Evolutionary conservation across 495 filamentous ascomycete species (phyloP).

Genomic region (Wilcoxina mikolae): DNA sequence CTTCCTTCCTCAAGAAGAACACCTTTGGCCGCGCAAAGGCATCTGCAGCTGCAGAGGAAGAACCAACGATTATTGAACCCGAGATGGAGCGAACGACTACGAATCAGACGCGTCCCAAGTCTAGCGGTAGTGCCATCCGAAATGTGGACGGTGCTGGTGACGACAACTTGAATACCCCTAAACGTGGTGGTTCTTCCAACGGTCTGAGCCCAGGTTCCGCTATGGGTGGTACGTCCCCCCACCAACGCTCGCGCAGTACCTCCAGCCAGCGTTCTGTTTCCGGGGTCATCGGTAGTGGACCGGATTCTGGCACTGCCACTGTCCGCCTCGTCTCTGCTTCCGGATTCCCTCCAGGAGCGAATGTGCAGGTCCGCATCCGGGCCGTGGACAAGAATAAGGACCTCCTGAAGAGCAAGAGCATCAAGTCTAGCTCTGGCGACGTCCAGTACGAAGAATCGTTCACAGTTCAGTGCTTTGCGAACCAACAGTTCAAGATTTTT

Average conservation of each 20-base stretch:
- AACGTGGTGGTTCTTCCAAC: neutral
- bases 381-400: constrained; percentile 77
- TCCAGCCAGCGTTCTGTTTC: constrained; percentile 46
- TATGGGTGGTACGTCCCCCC: constrained; percentile 25
- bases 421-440: constrained; percentile 46
- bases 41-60: neutral
- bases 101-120: neutral
- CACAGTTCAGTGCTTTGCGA: constrained; percentile 60
- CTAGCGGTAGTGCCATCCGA: neutral
- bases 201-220: neutral
- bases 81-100: constrained; percentile 1
- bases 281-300: constrained; percentile 36
- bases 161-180: neutral
- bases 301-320: constrained; percentile 56
- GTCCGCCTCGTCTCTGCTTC: constrained; percentile 68
- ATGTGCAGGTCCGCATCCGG: constrained; percentile 71
- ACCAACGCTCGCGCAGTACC: constrained; percentile 54
- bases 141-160: neutral
- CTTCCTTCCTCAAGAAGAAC: constrained; percentile 59
- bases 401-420: constrained; percentile 67
- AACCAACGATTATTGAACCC: constrained; percentile 15
- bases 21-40: constrained; percentile 44
- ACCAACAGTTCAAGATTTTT: constrained; percentile 69
- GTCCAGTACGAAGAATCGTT: constrained; percentile 66
- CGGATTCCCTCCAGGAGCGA: constrained; percentile 62